phyloP scores from a whole-genome alignment of 78 protist species.

The Cavenderia fasciculata region DNA sequence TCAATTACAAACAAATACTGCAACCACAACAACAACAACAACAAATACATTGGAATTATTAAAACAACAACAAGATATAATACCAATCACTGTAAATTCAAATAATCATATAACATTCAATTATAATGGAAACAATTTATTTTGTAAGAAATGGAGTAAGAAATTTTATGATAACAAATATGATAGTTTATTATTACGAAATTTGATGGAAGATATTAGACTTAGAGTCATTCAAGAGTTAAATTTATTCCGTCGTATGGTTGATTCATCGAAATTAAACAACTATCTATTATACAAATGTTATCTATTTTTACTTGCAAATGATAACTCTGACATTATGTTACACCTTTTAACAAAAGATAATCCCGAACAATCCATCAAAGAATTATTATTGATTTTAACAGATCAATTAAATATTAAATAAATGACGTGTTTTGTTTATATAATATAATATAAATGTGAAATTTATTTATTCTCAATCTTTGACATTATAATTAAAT shows the following conservation, averaged over 20 bases:
- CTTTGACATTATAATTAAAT: too few species aligned
- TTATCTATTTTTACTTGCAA: slow-evolving; percentile 18
- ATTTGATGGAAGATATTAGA: slow-evolving; percentile 37
- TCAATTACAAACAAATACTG: too few species aligned
- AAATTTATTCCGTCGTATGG: slow-evolving; percentile 63
- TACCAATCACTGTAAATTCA: background rate
- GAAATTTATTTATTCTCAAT: too few species aligned
- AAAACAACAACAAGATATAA: background rate
- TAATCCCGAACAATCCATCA: background rate
- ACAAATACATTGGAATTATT: background rate
- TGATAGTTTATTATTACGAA: slow-evolving; percentile 12
- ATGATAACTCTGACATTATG: slow-evolving; percentile 47
- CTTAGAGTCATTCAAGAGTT: slow-evolving; percentile 56
- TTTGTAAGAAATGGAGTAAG: slow-evolving; percentile 47
- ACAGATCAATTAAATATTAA: slow-evolving; percentile 4
- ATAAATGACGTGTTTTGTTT: too few species aligned
- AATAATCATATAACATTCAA: background rate
- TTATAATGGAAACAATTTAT: slow-evolving; percentile 7
- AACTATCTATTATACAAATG: slow-evolving; percentile 65
- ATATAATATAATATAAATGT: too few species aligned
- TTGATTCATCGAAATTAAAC: slow-evolving; percentile 50
- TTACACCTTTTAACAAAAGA: slow-evolving; percentile 56
- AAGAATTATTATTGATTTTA: slow-evolving; percentile 29
- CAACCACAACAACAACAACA: background rate
- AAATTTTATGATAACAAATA: slow-evolving; percentile 9